These are phyloP conservation scores for Cyclotella baltica DNA, from an alignment of 108 stramenopile genomes.

Conservation along the genomic window DNA sequence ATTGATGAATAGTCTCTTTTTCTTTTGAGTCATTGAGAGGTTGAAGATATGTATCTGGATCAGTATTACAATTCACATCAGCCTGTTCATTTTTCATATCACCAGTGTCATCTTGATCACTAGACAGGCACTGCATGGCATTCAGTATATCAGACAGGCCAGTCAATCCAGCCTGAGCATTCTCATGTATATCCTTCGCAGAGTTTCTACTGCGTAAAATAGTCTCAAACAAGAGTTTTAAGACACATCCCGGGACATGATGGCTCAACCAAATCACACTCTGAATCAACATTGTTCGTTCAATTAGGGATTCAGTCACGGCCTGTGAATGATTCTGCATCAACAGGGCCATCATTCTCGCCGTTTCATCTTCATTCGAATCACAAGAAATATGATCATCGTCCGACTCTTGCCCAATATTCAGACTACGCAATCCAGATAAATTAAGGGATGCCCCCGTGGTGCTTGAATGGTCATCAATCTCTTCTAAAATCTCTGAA, in stretches of 20 bases:
- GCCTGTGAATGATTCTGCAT: slow-evolving; percentile 33
- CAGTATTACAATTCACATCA: background rate
- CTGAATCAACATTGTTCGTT: slow-evolving; percentile 57
- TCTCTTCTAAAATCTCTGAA: background rate
- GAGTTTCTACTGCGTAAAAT: slow-evolving; percentile 6
- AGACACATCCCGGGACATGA: slow-evolving; percentile 68
- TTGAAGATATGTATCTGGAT: background rate
- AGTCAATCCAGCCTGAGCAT: background rate
- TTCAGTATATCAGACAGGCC: background rate
- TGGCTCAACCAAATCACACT: slow-evolving; percentile 64
- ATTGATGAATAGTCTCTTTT: background rate
- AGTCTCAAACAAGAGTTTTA: slow-evolving; percentile 49
- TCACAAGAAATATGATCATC: background rate
- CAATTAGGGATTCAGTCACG: slow-evolving; percentile 35
- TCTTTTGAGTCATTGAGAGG: background rate
- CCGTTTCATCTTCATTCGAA: slow-evolving; percentile 33
- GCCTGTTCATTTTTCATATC: background rate
- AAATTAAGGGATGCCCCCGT: slow-evolving; percentile 7
- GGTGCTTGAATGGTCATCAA: background rate
- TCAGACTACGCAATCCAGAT: background rate
- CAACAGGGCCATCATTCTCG: slow-evolving; percentile 20
- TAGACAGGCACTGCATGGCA: background rate
- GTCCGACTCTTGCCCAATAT: background rate
- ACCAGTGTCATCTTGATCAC: no score
- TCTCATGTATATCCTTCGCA: slow-evolving; percentile 12